phyloP scores from a whole-genome alignment of 2,329 filamentous ascomycete genomes.

The Phaeosphaeria sp. region DNA sequence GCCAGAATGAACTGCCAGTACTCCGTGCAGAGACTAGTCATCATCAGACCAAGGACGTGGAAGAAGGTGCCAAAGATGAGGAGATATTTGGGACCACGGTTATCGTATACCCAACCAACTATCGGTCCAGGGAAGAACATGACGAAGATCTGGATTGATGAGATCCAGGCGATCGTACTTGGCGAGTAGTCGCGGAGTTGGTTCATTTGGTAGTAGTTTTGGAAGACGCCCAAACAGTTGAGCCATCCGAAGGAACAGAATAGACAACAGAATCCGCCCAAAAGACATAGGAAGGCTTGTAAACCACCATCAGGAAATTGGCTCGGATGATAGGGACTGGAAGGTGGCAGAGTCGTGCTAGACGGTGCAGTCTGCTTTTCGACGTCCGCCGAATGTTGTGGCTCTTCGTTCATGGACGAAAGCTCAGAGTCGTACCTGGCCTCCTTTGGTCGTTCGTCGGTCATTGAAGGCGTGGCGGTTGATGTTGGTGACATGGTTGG shows the following conservation, averaged over 20 bases:
- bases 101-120: conserved; percentile 69
- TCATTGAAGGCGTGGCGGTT: background rate
- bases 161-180: conserved; percentile 55
- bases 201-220: conserved; percentile 55
- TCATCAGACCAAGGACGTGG: conserved; percentile 69
- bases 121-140: conserved; percentile 64
- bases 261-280: conserved; percentile 35
- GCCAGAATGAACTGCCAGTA: conserved; percentile 64
- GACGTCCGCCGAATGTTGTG: background rate
- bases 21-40: conserved; percentile 63
- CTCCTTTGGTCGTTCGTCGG: background rate
- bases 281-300: conserved; percentile 42
- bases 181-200: conserved; percentile 49
- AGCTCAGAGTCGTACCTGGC: background rate
- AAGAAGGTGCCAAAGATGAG: conserved; percentile 60
- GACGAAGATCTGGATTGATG: conserved; percentile 52
- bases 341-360: background rate
- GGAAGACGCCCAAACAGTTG: conserved; percentile 54
- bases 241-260: conserved; percentile 52
- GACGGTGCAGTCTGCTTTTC: background rate
- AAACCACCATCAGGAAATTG: conserved; percentile 48
- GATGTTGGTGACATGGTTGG: background rate
- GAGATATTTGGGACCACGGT: conserved; percentile 65
- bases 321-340: conserved; percentile 18
- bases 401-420: background rate